Conservation (phyloP, 2,329 filamentous ascomycete genomes). For the Colletotrichum melonis region DNA sequence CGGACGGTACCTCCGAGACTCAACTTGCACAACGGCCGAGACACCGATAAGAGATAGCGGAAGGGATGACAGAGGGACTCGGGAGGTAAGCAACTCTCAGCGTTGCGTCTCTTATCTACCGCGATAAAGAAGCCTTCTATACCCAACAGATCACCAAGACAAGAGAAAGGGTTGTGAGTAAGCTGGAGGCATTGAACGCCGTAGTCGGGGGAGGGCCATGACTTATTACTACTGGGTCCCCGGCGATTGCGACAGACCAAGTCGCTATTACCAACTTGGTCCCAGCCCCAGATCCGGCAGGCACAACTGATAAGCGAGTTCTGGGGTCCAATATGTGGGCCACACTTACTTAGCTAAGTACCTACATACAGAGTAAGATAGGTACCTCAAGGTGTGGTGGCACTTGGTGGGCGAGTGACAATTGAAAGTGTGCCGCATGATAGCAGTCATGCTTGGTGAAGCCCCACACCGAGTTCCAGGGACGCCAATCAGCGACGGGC, state of each 20-base stretch:
- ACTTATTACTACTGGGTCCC: conserved; percentile 32
- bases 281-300: conserved; percentile 20
- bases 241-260: conserved; percentile 24
- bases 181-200: conserved; percentile 15
- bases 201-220: conserved; percentile 29
- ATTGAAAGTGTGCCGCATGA: conserved; percentile 20
- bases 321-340: neutral
- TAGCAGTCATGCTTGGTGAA: conserved; percentile 6
- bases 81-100: neutral
- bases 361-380: no score
- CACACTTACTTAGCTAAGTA: no score
- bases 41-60: conserved; percentile 17
- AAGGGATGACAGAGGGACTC: neutral
- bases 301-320: conserved; percentile 31
- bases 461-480: conserved; percentile 8
- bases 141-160: neutral
- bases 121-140: neutral
- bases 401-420: neutral
- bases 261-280: conserved; percentile 25
- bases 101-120: neutral
- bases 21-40: conserved; percentile 17
- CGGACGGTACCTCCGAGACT: conserved; percentile 24
- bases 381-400: no score
- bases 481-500: conserved; percentile 16
- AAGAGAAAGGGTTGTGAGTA: neutral